phyloP scores from a whole-genome alignment of 768 basidiomycete species.

The Calocera viscosa region DNA sequence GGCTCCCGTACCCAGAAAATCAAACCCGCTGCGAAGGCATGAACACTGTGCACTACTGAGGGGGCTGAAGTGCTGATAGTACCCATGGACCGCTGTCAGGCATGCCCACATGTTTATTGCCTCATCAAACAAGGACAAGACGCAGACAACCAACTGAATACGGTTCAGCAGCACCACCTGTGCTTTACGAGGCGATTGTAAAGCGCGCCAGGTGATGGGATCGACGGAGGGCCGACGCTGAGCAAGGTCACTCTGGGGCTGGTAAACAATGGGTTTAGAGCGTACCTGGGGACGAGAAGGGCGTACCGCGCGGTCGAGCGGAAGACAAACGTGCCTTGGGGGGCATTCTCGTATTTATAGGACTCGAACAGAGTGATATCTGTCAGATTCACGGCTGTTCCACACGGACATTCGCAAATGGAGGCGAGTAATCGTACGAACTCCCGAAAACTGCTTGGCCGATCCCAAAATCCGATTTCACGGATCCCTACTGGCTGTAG shows the following conservation, averaged over 20 bases:
- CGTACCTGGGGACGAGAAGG: background rate
- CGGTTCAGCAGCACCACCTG: background rate
- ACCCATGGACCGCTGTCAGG: background rate
- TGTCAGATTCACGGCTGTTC: too few species aligned
- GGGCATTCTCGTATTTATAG: background rate
- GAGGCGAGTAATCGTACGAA: too few species aligned
- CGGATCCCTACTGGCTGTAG: too few species aligned
- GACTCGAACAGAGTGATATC: background rate
- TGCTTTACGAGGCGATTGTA: constrained; percentile 12
- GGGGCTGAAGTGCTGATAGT: background rate
- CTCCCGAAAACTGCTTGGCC: too few species aligned
- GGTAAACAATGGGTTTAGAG: background rate
- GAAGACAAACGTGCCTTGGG: background rate
- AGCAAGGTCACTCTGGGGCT: background rate
- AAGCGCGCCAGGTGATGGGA: constrained; percentile 11
- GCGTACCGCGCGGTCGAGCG: background rate
- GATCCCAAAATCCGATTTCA: too few species aligned
- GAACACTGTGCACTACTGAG: constrained; percentile 9
- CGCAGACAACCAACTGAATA: background rate
- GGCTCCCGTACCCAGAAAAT: constrained; percentile 12
- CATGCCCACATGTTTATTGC: background rate
- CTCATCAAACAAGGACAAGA: background rate
- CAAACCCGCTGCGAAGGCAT: constrained; percentile 10
- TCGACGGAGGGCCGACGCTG: constrained; percentile 8
- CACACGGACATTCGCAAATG: too few species aligned